phyloP scores from a whole-genome alignment of 2,329 filamentous ascomycete species.

The Exophiala viscosa region DNA sequence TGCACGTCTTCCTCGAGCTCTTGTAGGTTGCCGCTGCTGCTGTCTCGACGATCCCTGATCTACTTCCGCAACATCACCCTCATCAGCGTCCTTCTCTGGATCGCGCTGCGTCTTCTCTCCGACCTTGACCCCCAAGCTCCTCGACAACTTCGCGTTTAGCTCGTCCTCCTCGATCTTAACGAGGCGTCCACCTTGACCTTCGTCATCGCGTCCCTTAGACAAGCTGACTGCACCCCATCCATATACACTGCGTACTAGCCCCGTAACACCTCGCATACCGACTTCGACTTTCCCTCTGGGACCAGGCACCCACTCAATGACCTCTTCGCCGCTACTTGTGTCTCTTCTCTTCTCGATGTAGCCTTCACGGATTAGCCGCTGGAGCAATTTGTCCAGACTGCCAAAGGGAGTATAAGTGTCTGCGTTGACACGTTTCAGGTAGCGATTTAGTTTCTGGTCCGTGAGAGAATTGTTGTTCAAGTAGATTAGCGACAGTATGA shows the following conservation, averaged over 20 bases:
- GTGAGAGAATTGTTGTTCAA: slow-evolving; percentile 69
- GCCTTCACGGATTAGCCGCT: slow-evolving; percentile 72
- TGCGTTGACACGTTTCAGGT: slow-evolving; percentile 70
- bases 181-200: slow-evolving; percentile 25
- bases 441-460: slow-evolving; percentile 73
- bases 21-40: background rate
- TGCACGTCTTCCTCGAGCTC: background rate
- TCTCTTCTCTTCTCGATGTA: slow-evolving; percentile 77
- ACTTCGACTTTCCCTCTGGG: slow-evolving; percentile 83
- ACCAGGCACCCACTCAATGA: slow-evolving; percentile 77
- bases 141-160: slow-evolving; percentile 57
- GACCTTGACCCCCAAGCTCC: slow-evolving; percentile 55
- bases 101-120: background rate
- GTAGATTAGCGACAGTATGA: slow-evolving; percentile 72
- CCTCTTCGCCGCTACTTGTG: slow-evolving; percentile 65
- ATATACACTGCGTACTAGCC: slow-evolving; percentile 60
- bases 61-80: background rate
- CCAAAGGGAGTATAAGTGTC: slow-evolving; percentile 70
- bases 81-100: background rate
- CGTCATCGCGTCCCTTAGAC: slow-evolving; percentile 12
- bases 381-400: slow-evolving; percentile 70
- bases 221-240: slow-evolving; percentile 34
- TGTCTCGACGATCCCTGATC: background rate
- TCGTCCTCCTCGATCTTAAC: slow-evolving; percentile 40
- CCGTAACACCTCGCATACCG: slow-evolving; percentile 69